Evolutionary conservation across 2,329 filamentous ascomycete genomes (phyloP), one percentile per base, ranked within the genome.

Genomic region (Sarocladium brachiariae): DNA sequence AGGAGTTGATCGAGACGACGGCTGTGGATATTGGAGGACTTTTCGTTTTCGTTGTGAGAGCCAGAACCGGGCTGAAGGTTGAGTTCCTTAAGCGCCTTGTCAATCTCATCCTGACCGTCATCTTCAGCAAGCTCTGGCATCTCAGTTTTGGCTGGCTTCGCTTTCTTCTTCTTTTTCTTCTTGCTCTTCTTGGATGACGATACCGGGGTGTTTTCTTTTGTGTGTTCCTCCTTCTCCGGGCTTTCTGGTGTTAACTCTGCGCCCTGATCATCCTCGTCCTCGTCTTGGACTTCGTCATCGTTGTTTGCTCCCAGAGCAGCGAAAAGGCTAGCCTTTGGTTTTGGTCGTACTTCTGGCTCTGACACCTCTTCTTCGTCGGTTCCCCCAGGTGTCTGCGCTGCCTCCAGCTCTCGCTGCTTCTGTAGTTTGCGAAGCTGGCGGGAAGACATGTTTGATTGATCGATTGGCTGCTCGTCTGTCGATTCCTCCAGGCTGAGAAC

Each of bases 351-450:
- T 7, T 63, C 55, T 2, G 65, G 63, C 37, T 59, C 60, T 7
- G 65, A 67, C 33, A 61, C 59, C 13, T 57, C 58, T 2, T 63
- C 63, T 14, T 69, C 66, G 46, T 61, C 62, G 4, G 56, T 61
- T 4, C 63, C 60, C 1, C 47, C 47, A 6, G 59, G 50, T 11
- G 61, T 54, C 7, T 55, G 49, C 3, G 56, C 53, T 41, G 60
- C 56, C 45, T 70, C 67, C 14, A 74, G 63, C 58, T 77, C 73
- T 45, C 70, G 68, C 62, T 76, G 72, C 61, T 75, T 70, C 52
- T 74, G 74, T 31, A 78, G 65, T 62, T 74, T 78, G 41, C 75
- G 72, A 38, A 78, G 61, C 55, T 78, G 75, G 43, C 75, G 65
- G 51, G 66, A 76, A 18, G 75, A 77, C 75, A 78, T 63, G 56